Evolutionary conservation across 2,329 filamentous ascomycete genomes (phyloP), one percentile per base, ranked within the genome.

Genomic region (Fusarium brevicatenulatum): DNA sequence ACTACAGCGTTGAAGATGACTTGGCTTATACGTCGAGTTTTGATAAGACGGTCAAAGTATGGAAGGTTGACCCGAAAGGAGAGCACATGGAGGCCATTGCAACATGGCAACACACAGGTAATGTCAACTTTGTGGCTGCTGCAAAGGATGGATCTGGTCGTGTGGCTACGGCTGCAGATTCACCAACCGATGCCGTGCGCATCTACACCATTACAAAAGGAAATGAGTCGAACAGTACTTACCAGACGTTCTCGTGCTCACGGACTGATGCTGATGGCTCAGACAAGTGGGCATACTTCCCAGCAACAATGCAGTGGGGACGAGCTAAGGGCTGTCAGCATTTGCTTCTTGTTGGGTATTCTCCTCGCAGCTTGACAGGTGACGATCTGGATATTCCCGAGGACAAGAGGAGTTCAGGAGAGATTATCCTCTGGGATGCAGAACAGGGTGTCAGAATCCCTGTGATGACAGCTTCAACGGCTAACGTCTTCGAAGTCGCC

Each of bases 231-330:
- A 62, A 71, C 2, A 85, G 83, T 70, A 56, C 75, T 0, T 86
- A 82, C 49, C 68, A 76, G 7, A 77, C 81, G 1, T 81, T 86
- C 34, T 86, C 85, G 2, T 87, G 85, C 73, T 80, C 82, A 1
- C 81, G 76, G 72, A 80, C 62, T 18, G 80, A 83, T 55, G 78
- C 79, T 11, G 71, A 80, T 42, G 73, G 70, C 15, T 79, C 78
- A 9, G 84, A 86, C 13, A 87, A 85, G 59, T 92, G 90, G 90
- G 87, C 87, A 0, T 91, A 91, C 74, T 90, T 84, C 65, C 90
- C 90, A 1, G 88, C 90, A 0, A 90, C 90, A 0, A 87, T 91
- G 77, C 88, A 89, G 76, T 92, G 90, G 90, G 90, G 89, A 1
- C 77, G 83, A 30, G 81, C 84, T 3, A 68, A 78, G 1, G 78